Conservation (phyloP, 345 rosid genomes). For the Syzygium oleosum region DNA sequence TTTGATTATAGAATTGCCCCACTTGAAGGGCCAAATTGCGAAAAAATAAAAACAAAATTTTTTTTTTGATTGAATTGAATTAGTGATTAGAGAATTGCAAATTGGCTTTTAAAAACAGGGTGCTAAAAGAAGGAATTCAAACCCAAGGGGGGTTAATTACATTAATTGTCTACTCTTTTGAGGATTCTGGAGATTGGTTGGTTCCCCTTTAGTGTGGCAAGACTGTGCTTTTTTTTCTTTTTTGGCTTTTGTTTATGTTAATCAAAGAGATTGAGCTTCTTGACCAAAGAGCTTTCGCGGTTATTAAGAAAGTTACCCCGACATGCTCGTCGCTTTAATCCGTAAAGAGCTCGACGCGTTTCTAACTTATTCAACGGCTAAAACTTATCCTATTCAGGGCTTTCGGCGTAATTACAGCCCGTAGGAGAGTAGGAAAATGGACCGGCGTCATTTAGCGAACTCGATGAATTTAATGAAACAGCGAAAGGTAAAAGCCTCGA, state of each 20-base stretch:
- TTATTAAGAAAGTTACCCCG: not conserved
- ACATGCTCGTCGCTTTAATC: accelerated
- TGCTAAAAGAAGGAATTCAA: not conserved
- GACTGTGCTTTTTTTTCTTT: not conserved
- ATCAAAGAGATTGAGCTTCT: not conserved
- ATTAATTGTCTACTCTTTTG: not conserved
- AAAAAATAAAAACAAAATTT: not conserved
- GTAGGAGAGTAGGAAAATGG: not conserved
- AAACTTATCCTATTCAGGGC: not conserved
- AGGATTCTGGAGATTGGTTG: not conserved
- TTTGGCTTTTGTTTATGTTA: too few relatives aligned
- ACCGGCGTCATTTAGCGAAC: not conserved
- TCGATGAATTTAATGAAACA: not conserved
- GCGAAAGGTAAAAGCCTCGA: not conserved
- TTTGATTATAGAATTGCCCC: not conserved
- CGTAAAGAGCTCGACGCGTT: not conserved
- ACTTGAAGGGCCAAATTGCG: not conserved
- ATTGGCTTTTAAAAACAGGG: not conserved
- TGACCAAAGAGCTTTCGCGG: not conserved
- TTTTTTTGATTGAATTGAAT: not conserved
- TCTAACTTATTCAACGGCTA: not conserved
- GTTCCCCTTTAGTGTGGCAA: not conserved
- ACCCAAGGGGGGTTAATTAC: not conserved
- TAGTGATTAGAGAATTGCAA: not conserved
- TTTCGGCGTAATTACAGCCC: not conserved